These are phyloP conservation scores for Trichoderma afroharzianum DNA, from an alignment of 2,329 filamentous ascomycete genomes.

Conservation along the genomic window DNA sequence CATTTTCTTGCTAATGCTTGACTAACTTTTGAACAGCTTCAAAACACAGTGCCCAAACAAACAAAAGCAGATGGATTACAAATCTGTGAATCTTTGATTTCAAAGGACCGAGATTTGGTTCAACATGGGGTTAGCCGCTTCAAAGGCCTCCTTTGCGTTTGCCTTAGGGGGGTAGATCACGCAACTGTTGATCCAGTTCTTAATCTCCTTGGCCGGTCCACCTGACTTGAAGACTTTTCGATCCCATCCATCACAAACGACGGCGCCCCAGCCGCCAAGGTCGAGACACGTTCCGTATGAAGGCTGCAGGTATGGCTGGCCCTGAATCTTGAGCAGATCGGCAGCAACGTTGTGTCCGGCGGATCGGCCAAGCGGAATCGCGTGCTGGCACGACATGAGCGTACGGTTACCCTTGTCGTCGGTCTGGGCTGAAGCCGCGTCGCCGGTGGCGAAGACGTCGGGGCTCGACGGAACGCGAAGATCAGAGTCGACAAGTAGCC, in stretches of 20 bases:
- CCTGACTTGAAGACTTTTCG: conserved; percentile 27
- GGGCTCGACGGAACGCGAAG: conserved; percentile 26
- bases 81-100: background rate
- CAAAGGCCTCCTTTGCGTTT: background rate
- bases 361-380: conserved; percentile 32
- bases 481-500: conserved; percentile 29
- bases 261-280: conserved; percentile 29
- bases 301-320: conserved; percentile 28
- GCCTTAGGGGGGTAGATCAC: conserved; percentile 33
- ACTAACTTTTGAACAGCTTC: background rate
- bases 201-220: conserved; percentile 31
- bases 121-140: background rate
- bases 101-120: background rate
- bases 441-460: conserved; percentile 33
- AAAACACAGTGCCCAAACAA: background rate
- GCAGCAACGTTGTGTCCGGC: conserved; percentile 33
- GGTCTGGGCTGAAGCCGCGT: conserved; percentile 28
- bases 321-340: conserved; percentile 28
- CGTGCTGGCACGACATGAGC: conserved; percentile 40
- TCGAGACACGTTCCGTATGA: conserved; percentile 34
- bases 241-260: conserved; percentile 32
- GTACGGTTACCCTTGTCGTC: conserved; percentile 27
- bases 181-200: conserved; percentile 31
- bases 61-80: background rate
- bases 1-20: background rate